Base-by-base conservation (phyloP, 2,329 filamentous ascomycete species). In the Ophiostoma populinum region DNA sequence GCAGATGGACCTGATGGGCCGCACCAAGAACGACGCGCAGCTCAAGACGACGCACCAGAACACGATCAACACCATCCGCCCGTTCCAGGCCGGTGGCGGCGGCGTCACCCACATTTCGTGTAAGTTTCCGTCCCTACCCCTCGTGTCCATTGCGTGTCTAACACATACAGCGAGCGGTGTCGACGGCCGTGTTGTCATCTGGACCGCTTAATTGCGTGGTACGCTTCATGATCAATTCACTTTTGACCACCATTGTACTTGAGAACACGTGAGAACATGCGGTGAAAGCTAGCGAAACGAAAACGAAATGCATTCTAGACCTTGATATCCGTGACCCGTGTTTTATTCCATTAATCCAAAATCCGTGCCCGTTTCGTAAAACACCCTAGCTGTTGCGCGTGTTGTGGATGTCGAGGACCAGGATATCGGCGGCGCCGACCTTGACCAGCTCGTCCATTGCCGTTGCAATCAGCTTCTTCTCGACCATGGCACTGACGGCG, bases 1-100 rank as follows among this genome's bases (percentile, higher is more conserved):
- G 49, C 86, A 94, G 62, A 95, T 98, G 90, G 90, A 98, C 57
- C 67, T 98, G 45, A 93, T 90, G 67, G 90, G 90, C 42, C 92
- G 92, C 59, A 63, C 67, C 37, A 82, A 82, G 52, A 85, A 92
- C 49, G 86, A 95, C 54, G 94, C 86, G 4, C 81, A 92, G 61
- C 66, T 98, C 47, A 90, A 83, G 61, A 95, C 90, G 9, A 74
- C 90, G 31, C 90, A 98, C 58, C 90, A 98, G 55, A 98, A 98
- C 59, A 93, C 86, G 18, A 81, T 98, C 51, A 83, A 72, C 50
- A 93, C 75, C 2, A 63, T 98, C 34, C 72, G 90, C 28, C 65
- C 72, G 15, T 94, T 78, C 52, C 72, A 85, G 48, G 68, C 68
- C 37, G 62, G 63, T 27, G 73, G 69, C 21, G 70, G 67, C 31